A percentile compares a stretch with the other conserved stretches of the same genome.
Conservation (phyloP, 1,284 basidiomycete species). For the Ceratobasidium papillatum region DNA sequence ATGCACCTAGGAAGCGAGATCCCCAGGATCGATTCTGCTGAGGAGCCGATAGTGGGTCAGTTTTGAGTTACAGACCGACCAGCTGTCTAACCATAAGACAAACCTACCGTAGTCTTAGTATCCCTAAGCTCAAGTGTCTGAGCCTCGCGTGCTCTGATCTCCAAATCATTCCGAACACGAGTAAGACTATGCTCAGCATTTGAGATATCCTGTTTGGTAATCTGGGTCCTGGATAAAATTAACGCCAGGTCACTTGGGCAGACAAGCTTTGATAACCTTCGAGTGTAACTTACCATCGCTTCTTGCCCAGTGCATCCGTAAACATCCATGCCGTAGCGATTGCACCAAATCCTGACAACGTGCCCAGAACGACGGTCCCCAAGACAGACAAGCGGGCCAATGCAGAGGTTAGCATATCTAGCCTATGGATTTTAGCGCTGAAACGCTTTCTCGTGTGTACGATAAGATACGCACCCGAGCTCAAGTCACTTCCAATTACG, state of each 20-base stretch:
- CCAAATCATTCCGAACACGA: slow-evolving; percentile 63
- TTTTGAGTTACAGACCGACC: slow-evolving; percentile 32
- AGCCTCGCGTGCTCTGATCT: slow-evolving; percentile 54
- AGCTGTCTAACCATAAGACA: neutral
- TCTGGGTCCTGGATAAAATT: slow-evolving; percentile 50
- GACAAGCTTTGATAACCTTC: neutral
- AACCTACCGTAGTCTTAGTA: slow-evolving; percentile 26
- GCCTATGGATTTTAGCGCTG: slow-evolving; percentile 11
- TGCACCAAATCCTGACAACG: slow-evolving; percentile 78
- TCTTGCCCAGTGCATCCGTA: slow-evolving; percentile 51
- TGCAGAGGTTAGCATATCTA: slow-evolving; percentile 58
- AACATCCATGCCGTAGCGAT: slow-evolving; percentile 54
- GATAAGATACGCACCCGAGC: slow-evolving; percentile 12
- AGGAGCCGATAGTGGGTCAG: slow-evolving; percentile 42
- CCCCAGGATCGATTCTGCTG: slow-evolving; percentile 47
- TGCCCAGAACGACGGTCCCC: slow-evolving; percentile 74
- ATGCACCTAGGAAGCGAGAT: slow-evolving; percentile 57
- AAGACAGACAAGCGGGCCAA: slow-evolving; percentile 74
- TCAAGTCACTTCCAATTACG: neutral
- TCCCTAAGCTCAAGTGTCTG: slow-evolving; percentile 45
- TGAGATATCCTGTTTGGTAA: slow-evolving; percentile 61
- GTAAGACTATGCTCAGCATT: slow-evolving; percentile 61
- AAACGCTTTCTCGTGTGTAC: neutral
- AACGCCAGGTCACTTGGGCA: slow-evolving; percentile 4
- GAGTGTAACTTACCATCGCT: slow-evolving; percentile 58